These are phyloP conservation scores for Linum usitatissimum DNA, from an alignment of 345 rosid genomes.

Conservation along the genomic window DNA sequence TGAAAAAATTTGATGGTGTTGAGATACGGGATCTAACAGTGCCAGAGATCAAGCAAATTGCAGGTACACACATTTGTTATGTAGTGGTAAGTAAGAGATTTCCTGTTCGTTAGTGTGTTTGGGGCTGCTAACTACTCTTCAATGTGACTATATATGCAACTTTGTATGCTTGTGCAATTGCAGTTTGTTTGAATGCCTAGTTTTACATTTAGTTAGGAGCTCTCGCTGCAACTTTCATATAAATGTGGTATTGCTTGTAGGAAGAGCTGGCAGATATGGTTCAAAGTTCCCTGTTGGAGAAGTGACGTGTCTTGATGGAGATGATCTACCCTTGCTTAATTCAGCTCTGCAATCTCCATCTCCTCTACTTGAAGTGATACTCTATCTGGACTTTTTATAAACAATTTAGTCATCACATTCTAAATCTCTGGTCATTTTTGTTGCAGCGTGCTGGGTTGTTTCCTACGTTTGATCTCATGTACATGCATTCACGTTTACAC, in stretches of 20 bases:
- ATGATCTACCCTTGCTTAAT: slow-evolving; percentile 73
- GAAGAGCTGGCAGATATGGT: slow-evolving; percentile 88
- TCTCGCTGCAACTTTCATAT: background rate
- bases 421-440: slow-evolving; percentile 15
- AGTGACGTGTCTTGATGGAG: slow-evolving; percentile 63
- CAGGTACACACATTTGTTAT: slow-evolving; percentile 36
- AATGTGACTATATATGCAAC: background rate
- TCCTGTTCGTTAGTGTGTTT: background rate
- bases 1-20: slow-evolving; percentile 65
- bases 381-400: background rate
- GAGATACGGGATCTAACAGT: slow-evolving; percentile 59
- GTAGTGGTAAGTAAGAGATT: background rate
- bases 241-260: slow-evolving; percentile 19
- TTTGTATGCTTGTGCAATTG: background rate
- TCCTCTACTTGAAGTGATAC: slow-evolving; percentile 58
- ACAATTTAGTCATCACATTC: background rate
- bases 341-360: slow-evolving; percentile 53
- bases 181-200: background rate
- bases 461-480: slow-evolving; percentile 70
- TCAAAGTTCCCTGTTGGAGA: slow-evolving; percentile 85
- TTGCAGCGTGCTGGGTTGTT: slow-evolving; percentile 77
- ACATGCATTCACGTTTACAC: slow-evolving; percentile 58
- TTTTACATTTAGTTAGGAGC: background rate
- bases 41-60: slow-evolving; percentile 89
- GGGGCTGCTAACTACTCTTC: background rate